These are phyloP conservation scores for Xylaria grammica DNA, from an alignment of 495 filamentous ascomycete species.

Conservation along the genomic window DNA sequence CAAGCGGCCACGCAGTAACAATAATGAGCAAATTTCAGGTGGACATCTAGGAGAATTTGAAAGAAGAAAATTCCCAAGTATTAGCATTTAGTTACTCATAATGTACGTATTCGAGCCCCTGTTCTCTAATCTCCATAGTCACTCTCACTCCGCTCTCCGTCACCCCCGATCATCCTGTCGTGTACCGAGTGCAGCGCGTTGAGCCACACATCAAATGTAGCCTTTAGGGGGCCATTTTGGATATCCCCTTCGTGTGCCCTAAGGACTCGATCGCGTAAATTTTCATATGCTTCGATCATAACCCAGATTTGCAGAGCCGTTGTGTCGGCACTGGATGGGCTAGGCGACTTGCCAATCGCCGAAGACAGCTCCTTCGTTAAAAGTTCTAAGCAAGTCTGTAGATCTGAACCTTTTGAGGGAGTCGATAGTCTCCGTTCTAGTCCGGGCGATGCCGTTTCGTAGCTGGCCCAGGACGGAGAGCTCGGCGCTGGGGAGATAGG, in stretches of 20 bases:
- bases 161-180: slow-evolving; percentile 37
- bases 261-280: slow-evolving; percentile 43
- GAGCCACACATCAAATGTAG: slow-evolving; percentile 53
- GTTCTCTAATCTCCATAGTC: slow-evolving; percentile 33
- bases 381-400: slow-evolving; percentile 50
- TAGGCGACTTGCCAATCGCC: slow-evolving; percentile 30
- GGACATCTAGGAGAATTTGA: neutral
- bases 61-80: neutral
- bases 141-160: slow-evolving; percentile 37
- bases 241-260: slow-evolving; percentile 28
- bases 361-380: slow-evolving; percentile 50
- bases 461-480: slow-evolving; percentile 12
- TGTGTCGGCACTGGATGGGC: slow-evolving; percentile 41
- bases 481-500: slow-evolving; percentile 33
- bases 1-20: neutral
- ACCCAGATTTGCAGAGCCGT: slow-evolving; percentile 62
- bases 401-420: slow-evolving; percentile 34
- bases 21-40: neutral
- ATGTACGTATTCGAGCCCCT: neutral
- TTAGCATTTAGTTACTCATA: slow-evolving; percentile 14
- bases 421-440: neutral
- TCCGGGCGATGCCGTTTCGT: neutral
- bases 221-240: slow-evolving; percentile 31
- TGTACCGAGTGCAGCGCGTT: slow-evolving; percentile 48
- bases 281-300: slow-evolving; percentile 58